Evolutionary conservation across 768 basidiomycete species (phyloP).

Genomic region (Termitomyces eurrhizus): DNA sequence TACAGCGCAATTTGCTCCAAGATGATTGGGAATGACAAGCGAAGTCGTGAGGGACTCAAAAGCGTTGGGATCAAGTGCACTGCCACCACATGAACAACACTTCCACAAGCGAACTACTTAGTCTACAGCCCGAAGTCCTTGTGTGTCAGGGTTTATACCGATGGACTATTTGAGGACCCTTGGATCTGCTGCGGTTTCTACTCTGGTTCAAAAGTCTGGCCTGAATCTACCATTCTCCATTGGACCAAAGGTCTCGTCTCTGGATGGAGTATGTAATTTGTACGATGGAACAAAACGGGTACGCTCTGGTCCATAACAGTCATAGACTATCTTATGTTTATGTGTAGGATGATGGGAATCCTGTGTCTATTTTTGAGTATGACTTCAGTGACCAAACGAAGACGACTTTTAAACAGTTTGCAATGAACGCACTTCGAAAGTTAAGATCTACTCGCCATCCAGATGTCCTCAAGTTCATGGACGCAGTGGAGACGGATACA

Average conservation of each 20-base stretch:
- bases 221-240: constrained; percentile 86
- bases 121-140: not conserved
- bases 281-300: constrained; percentile 91
- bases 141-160: not conserved
- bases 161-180: constrained; percentile 86
- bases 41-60: not conserved
- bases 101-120: not conserved
- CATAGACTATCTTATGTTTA: constrained; percentile 11
- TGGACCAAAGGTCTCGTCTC: constrained; percentile 64
- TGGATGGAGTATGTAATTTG: constrained; percentile 77
- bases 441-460: constrained; percentile 91
- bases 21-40: not conserved
- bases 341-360: constrained; percentile 78
- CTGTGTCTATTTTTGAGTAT: constrained; percentile 90
- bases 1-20: not conserved
- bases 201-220: constrained; percentile 91
- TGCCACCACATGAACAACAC: constrained; percentile 6
- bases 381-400: constrained; percentile 62
- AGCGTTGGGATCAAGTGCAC: not conserved
- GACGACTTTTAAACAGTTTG: constrained; percentile 65
- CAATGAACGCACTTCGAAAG: constrained; percentile 87
- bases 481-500: constrained; percentile 85
- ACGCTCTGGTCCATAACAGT: constrained; percentile 11
- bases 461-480: constrained; percentile 93
- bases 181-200: constrained; percentile 83